phyloP scores from a whole-genome alignment of 345 rosid genomes.

The Eutrema heterophyllum region DNA sequence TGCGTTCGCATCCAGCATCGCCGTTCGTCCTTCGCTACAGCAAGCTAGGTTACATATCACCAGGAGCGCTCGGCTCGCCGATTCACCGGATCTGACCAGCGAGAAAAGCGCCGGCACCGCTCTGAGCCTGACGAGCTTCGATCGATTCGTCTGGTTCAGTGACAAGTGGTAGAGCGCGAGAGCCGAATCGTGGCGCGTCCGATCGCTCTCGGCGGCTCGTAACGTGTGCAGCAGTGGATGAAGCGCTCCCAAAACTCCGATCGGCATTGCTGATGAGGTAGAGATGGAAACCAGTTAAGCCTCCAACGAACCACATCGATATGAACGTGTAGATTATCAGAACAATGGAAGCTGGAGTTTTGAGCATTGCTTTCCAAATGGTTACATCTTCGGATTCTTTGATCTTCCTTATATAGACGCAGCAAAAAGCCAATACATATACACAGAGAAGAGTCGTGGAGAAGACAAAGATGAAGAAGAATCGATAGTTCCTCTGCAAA shows the following conservation, averaged over 20 bases:
- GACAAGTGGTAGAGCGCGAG: slow-evolving; percentile 72
- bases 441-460: slow-evolving; percentile 81
- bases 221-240: slow-evolving; percentile 64
- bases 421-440: slow-evolving; percentile 73
- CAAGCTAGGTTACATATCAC: slow-evolving; percentile 69
- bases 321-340: slow-evolving; percentile 71
- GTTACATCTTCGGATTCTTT: slow-evolving; percentile 43
- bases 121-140: slow-evolving; percentile 62
- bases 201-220: slow-evolving; percentile 48
- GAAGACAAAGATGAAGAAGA: slow-evolving; percentile 92
- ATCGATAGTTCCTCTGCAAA: slow-evolving; percentile 85
- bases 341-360: slow-evolving; percentile 70
- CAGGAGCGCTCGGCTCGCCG: slow-evolving; percentile 47
- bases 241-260: slow-evolving; percentile 81
- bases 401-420: slow-evolving; percentile 62
- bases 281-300: slow-evolving; percentile 81
- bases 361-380: slow-evolving; percentile 60
- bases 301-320: slow-evolving; percentile 86
- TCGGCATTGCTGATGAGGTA: slow-evolving; percentile 77
- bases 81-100: slow-evolving; percentile 45
- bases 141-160: slow-evolving; percentile 53
- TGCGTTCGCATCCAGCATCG: slow-evolving; percentile 69
- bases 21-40: slow-evolving; percentile 52
- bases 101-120: slow-evolving; percentile 53
- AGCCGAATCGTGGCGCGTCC: slow-evolving; percentile 60